A percentile compares a stretch with the other conserved stretches of the same genome.
Evolutionary conservation across 2,329 filamentous ascomycete genomes (phyloP).

Genomic region (Chrysosporium keratinophilum): DNA sequence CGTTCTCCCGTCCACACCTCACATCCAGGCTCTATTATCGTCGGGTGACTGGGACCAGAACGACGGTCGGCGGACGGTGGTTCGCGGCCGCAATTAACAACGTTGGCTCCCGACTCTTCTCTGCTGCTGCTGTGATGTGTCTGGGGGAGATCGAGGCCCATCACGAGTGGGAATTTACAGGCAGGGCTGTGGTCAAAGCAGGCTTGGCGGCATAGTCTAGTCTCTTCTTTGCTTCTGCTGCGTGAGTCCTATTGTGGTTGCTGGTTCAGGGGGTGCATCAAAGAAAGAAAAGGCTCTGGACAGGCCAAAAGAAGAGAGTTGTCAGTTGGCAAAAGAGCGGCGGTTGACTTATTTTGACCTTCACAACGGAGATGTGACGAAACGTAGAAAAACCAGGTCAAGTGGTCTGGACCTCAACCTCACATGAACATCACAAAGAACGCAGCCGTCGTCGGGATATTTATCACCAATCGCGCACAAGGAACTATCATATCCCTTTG

Average conservation of each 20-base stretch:
- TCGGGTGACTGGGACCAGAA: not conserved
- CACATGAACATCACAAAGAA: not conserved
- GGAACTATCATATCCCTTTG: no score
- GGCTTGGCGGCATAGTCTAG: not conserved
- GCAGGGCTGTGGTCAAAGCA: not conserved
- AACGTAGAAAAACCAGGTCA: not conserved
- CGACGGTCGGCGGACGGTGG: not conserved
- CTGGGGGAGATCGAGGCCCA: constrained; percentile 8
- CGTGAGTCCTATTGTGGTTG: no score
- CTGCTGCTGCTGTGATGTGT: not conserved
- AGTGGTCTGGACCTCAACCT: not conserved
- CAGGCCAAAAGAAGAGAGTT: not conserved
- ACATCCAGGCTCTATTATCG: constrained; percentile 5
- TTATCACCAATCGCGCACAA: no score
- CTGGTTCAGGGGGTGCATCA: not conserved
- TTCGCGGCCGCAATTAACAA: no score
- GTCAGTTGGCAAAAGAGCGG: not conserved
- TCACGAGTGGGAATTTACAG: not conserved
- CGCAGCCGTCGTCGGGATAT: not conserved
- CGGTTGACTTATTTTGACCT: not conserved
- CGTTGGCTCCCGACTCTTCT: not conserved
- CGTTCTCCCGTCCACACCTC: not conserved
- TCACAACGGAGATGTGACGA: not conserved
- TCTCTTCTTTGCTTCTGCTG: not conserved
- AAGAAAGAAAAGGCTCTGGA: not conserved